A percentile compares a stretch with the other conserved stretches of the same genome.
These are phyloP conservation scores for bread wheat (Triticum aestivum) DNA, from an alignment of 176 grass and related monocot genomes.

Conservation along the genomic window IWGSC_CS_RefSeq_v2.1 NC_057800.1:472292589-472293088, in stretches of 20 bases:
- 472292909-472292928: no score
- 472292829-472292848: no score
- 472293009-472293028: background rate
- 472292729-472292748: background rate
- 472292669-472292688: background rate
- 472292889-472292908: no score
- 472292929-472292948: no score
- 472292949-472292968: background rate
- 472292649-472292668: background rate
- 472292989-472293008: background rate
- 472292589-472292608: background rate
- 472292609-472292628: constrained; percentile 3
- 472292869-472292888: no score
- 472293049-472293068: background rate
- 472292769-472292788: background rate
- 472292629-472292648: background rate
- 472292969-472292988: background rate
- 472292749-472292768: background rate
- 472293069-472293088: background rate
- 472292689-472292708: background rate
- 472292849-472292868: no score
- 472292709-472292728: background rate
- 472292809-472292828: no score
- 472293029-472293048: background rate
- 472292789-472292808: background rate